Evolutionary conservation across 2,329 filamentous ascomycete species (phyloP).

Genomic region (Pseudonectria foliicola): DNA sequence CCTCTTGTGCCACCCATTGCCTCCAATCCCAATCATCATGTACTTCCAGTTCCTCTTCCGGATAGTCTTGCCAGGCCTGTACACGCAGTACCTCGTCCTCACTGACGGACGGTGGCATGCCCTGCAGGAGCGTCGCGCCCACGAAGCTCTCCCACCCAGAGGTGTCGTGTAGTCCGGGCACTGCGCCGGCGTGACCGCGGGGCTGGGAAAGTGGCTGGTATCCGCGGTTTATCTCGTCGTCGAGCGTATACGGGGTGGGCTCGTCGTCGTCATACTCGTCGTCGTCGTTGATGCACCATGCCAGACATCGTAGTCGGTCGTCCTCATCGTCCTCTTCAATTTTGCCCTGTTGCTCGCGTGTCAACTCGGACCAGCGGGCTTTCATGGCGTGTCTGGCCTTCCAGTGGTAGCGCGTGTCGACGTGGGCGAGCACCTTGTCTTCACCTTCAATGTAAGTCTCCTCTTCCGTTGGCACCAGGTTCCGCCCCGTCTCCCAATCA

Average conservation of each 20-base stretch:
- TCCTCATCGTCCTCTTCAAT: conserved; percentile 32
- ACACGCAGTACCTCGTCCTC: conserved; percentile 20
- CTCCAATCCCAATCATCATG: conserved; percentile 15
- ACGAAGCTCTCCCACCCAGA: conserved; percentile 22
- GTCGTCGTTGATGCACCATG: conserved; percentile 21
- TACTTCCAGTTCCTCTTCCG: conserved; percentile 7
- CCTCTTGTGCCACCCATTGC: neutral
- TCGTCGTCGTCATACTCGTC: conserved; percentile 9
- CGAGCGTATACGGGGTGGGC: conserved; percentile 1
- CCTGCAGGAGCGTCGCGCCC: conserved; percentile 14
- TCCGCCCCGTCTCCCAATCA: conserved; percentile 42
- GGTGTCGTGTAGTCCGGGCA: conserved; percentile 12
- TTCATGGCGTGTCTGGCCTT: conserved; percentile 38
- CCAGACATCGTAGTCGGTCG: conserved; percentile 28
- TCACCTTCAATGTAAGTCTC: conserved; percentile 47
- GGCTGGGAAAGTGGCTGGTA: conserved; percentile 20
- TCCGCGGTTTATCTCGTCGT: conserved; percentile 18
- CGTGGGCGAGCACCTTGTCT: conserved; percentile 26
- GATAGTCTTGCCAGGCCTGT: conserved; percentile 16
- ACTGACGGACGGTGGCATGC: conserved; percentile 13
- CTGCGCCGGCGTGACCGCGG: conserved; percentile 3
- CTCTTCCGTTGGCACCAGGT: conserved; percentile 42
- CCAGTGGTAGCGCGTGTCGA: conserved; percentile 34
- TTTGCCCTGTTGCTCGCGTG: conserved; percentile 27
- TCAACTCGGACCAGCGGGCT: conserved; percentile 34